Evolutionary conservation across 225 moss, liverwort and hornwort genomes (phyloP).

Genomic region (Ulota crispa): DNA sequence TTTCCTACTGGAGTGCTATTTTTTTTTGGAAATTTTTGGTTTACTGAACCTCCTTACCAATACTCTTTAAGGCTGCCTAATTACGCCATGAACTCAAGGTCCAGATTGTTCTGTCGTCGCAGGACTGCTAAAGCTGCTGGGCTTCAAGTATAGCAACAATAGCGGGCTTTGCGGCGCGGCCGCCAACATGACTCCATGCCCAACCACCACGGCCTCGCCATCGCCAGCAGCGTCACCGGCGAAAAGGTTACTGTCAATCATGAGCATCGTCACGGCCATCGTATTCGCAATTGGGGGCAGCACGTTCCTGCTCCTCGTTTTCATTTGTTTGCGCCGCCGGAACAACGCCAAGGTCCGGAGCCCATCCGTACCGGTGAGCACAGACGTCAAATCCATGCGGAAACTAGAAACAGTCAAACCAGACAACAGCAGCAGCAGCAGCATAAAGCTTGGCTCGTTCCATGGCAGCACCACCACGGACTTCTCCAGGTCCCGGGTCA

Average conservation of each 20-base stretch:
- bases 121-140: conserved; percentile 37
- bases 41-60: background rate
- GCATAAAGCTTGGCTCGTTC: conserved; percentile 24
- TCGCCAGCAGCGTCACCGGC: conserved; percentile 6
- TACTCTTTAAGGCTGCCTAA: background rate
- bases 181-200: conserved; percentile 20
- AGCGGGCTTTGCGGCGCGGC: conserved; percentile 42
- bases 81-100: background rate
- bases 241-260: conserved; percentile 21
- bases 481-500: conserved; percentile 29
- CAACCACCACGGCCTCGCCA: conserved; percentile 1
- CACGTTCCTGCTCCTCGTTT: conserved; percentile 37
- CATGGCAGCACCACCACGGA: conserved; percentile 29
- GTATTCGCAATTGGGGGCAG: conserved; percentile 47
- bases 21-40: background rate
- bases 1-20: background rate
- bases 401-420: background rate
- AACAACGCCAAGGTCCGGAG: conserved; percentile 40
- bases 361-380: conserved; percentile 16
- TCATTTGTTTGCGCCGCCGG: conserved; percentile 43
- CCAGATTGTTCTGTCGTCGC: background rate
- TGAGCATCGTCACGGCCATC: conserved; percentile 48
- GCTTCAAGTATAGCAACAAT: conserved; percentile 51
- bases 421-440: background rate
- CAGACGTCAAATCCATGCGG: conserved; percentile 23